A percentile compares a stretch with the other conserved stretches of the same genome.
Conservation (phyloP, 495 filamentous ascomycete species). For the Baudoinia panamericana region DNA sequence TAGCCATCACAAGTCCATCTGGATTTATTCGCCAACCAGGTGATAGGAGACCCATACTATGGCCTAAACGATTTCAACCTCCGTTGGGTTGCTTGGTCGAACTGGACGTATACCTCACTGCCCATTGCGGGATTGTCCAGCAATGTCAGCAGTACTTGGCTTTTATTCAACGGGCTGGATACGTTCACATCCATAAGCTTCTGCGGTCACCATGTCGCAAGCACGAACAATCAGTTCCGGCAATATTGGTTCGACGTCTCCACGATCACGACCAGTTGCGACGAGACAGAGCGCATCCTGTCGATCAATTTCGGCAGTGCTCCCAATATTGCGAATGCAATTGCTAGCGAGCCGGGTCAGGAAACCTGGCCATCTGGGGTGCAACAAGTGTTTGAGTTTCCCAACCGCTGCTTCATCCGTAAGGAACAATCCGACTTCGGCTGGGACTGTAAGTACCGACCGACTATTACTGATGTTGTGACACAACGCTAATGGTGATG, state of each 20-base stretch:
- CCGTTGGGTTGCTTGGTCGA: constrained; percentile 45
- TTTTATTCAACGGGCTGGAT: constrained; percentile 49
- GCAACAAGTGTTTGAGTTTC: constrained; percentile 37
- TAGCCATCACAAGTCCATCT: constrained; percentile 52
- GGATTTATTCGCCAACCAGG: constrained; percentile 41
- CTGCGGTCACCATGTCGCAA: constrained; percentile 47
- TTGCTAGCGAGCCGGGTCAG: constrained; percentile 39
- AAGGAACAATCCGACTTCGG: constrained; percentile 62
- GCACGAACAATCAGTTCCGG: constrained; percentile 58
- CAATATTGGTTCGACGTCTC: constrained; percentile 59
- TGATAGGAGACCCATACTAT: constrained; percentile 30
- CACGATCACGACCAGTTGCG: constrained; percentile 36
- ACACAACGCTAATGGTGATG: not conserved
- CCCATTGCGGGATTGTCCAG: constrained; percentile 35
- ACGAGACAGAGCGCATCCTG: constrained; percentile 26
- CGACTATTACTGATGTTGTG: not conserved
- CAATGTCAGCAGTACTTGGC: constrained; percentile 24
- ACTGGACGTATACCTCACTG: constrained; percentile 53
- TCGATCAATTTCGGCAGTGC: constrained; percentile 47
- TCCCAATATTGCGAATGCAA: constrained; percentile 38
- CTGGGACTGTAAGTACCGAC: constrained; percentile 55
- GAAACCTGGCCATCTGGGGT: constrained; percentile 25
- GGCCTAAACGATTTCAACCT: constrained; percentile 50
- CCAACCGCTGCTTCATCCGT: constrained; percentile 46
- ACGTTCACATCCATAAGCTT: constrained; percentile 51